These are phyloP conservation scores for Penicillium lagena DNA, from an alignment of 495 filamentous ascomycete genomes.

Conservation along the genomic window DNA sequence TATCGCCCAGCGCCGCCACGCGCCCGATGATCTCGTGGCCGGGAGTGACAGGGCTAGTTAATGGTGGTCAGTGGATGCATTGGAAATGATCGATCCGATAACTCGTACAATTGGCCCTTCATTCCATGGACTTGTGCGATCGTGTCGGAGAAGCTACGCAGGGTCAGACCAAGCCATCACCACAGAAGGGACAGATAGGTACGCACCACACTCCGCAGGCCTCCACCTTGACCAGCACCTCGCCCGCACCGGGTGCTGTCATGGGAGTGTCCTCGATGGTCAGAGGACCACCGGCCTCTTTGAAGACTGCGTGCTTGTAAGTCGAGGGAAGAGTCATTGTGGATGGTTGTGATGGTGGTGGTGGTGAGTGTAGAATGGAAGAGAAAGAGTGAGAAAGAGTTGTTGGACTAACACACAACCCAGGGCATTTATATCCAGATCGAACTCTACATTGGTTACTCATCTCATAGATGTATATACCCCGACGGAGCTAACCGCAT, in stretches of 20 bases:
- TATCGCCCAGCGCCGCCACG: slow-evolving; percentile 41
- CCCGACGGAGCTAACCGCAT: too few relatives aligned
- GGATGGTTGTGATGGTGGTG: too few relatives aligned
- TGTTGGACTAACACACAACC: too few relatives aligned
- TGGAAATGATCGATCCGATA: too few relatives aligned
- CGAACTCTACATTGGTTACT: too few relatives aligned
- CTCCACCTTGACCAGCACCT: slow-evolving; percentile 48
- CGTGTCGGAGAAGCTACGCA: slow-evolving; percentile 27
- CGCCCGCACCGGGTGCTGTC: slow-evolving; percentile 27
- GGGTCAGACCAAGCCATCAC: too few relatives aligned
- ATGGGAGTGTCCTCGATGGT: slow-evolving; percentile 37
- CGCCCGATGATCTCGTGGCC: slow-evolving; percentile 52
- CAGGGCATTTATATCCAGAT: too few relatives aligned
- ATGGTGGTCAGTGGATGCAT: background rate
- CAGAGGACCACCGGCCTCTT: slow-evolving; percentile 26
- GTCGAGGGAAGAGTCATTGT: slow-evolving; percentile 34
- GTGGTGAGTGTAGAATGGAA: too few relatives aligned
- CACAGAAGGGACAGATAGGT: too few relatives aligned
- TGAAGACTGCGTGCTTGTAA: slow-evolving; percentile 43
- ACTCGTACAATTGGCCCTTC: slow-evolving; percentile 30
- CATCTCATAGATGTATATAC: too few relatives aligned
- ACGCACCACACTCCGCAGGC: slow-evolving; percentile 45
- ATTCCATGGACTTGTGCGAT: slow-evolving; percentile 27
- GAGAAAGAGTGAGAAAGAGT: too few relatives aligned
- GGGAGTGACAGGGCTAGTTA: slow-evolving; percentile 35